phyloP scores from a whole-genome alignment of 208 protist genomes.

The Kentomonas sorsogonicus region DNA sequence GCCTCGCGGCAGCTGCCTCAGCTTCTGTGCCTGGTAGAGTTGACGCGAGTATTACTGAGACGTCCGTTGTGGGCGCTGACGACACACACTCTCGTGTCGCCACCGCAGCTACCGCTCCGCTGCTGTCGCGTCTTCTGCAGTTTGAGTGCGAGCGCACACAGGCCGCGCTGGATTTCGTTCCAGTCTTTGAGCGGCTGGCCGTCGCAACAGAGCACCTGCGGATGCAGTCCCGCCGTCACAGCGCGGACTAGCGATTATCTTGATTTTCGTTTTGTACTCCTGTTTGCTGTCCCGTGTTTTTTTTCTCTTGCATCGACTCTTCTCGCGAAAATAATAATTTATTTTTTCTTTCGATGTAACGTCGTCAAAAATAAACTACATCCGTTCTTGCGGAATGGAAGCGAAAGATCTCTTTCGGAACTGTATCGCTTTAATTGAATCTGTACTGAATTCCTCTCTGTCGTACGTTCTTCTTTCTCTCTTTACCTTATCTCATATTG shows the following conservation, averaged over 20 bases:
- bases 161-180: slow-evolving; percentile 62
- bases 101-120: slow-evolving; percentile 48
- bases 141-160: slow-evolving; percentile 60
- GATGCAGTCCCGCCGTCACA: slow-evolving; percentile 15
- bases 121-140: slow-evolving; percentile 33
- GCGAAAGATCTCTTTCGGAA: neutral
- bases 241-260: neutral
- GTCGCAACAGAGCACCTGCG: slow-evolving; percentile 64
- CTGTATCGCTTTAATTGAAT: neutral
- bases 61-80: too few species aligned
- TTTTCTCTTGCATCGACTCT: neutral
- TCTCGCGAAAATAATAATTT: neutral
- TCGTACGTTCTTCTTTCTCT: too few species aligned
- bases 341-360: neutral
- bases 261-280: slow-evolving; percentile 4
- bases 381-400: neutral
- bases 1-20: too few species aligned
- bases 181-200: slow-evolving; percentile 69
- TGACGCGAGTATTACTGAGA: too few species aligned
- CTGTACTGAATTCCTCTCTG: too few species aligned
- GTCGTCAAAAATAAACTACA: neutral
- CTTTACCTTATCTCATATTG: too few species aligned
- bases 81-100: slow-evolving; percentile 20
- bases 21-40: too few species aligned
- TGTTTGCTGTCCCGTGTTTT: neutral